Evolutionary conservation across 495 filamentous ascomycete genomes (phyloP).

Genomic region (Daldinia concentrica): DNA sequence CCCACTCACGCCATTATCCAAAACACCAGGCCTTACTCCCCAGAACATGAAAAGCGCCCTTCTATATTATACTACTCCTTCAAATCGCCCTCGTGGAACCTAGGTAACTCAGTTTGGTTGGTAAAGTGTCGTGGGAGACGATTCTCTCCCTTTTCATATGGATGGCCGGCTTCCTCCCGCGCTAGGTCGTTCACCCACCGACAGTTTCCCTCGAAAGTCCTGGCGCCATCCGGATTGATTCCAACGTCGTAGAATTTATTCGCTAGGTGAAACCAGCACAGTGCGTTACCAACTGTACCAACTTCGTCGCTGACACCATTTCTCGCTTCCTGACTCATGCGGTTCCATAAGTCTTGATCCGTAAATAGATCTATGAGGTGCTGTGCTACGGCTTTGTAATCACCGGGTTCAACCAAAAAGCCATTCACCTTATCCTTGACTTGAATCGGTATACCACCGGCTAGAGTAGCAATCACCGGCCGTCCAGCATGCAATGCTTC

Average conservation of each 20-base stretch:
- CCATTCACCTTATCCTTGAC: conserved; percentile 77
- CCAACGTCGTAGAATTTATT: conserved; percentile 64
- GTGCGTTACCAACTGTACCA: conserved; percentile 80
- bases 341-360: conserved; percentile 67
- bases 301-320: conserved; percentile 82
- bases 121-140: conserved; percentile 64
- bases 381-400: conserved; percentile 75
- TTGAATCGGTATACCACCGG: conserved; percentile 86
- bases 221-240: conserved; percentile 50
- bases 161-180: conserved; percentile 68
- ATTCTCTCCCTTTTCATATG: conserved; percentile 68
- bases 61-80: neutral
- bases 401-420: conserved; percentile 78
- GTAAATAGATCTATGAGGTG: conserved; percentile 76
- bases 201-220: conserved; percentile 56
- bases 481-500: conserved; percentile 88
- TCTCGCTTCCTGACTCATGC: conserved; percentile 73
- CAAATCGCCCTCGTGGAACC: conserved; percentile 9
- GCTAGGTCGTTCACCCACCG: conserved; percentile 85
- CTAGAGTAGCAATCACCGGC: conserved; percentile 80
- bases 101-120: conserved; percentile 33
- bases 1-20: neutral
- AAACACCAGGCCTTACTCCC: neutral
- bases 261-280: conserved; percentile 81
- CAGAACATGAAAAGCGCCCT: neutral